These are phyloP conservation scores for Fusarium falciforme DNA, from an alignment of 2,329 filamentous ascomycete species.

Conservation along the genomic window DNA sequence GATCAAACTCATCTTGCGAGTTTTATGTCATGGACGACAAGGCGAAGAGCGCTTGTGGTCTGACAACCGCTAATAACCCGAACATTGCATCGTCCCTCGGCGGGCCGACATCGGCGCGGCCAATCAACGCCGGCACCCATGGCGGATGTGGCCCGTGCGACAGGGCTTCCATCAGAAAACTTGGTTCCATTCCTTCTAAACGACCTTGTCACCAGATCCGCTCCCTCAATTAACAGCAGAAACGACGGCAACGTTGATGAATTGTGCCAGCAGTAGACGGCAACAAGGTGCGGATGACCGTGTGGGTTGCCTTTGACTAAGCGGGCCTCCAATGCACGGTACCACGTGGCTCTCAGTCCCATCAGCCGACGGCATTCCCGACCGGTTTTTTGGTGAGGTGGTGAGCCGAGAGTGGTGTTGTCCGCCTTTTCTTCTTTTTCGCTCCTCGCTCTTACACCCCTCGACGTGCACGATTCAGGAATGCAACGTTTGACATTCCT, in stretches of 20 bases:
- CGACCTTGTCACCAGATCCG: background rate
- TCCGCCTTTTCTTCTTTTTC: background rate
- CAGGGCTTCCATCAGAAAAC: background rate
- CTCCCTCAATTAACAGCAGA: background rate
- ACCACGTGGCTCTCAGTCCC: constrained; percentile 25
- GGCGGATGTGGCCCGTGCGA: background rate
- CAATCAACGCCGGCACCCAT: background rate
- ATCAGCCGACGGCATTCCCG: constrained; percentile 24
- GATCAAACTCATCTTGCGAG: background rate
- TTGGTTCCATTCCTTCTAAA: background rate
- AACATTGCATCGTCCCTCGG: background rate
- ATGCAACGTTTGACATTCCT: background rate
- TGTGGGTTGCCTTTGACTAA: constrained; percentile 5
- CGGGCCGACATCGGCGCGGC: background rate
- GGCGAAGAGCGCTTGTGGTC: background rate
- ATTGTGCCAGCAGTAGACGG: background rate
- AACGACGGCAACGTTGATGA: background rate
- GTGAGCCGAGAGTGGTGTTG: constrained; percentile 28
- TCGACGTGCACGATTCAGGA: background rate
- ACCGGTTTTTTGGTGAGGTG: background rate
- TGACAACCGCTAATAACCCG: background rate
- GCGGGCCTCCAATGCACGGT: background rate
- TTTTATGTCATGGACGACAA: background rate
- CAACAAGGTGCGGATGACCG: background rate
- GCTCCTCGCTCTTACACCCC: constrained; percentile 1